These are phyloP conservation scores for Penicillium concentricum DNA, from an alignment of 2,329 filamentous ascomycete species.

Conservation along the genomic window DNA sequence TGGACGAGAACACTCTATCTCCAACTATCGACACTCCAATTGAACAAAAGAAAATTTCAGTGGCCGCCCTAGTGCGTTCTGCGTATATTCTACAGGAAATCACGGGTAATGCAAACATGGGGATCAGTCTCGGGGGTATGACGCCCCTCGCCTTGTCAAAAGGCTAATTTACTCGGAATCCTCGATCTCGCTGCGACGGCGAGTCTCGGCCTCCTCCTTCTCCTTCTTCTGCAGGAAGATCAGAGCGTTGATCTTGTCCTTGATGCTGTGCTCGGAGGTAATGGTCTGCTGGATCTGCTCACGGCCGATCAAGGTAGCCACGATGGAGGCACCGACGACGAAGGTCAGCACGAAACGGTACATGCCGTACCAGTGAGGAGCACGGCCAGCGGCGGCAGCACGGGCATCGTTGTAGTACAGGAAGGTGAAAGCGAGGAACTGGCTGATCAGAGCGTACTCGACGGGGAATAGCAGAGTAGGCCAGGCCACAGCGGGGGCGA, in stretches of 20 bases:
- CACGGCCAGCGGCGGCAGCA: constrained; percentile 72
- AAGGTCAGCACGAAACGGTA: constrained; percentile 93
- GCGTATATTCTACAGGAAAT: constrained; percentile 38
- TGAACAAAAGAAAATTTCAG: constrained; percentile 29
- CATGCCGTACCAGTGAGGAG: constrained; percentile 78
- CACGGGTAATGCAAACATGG: constrained; percentile 31
- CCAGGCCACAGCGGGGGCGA: constrained; percentile 81
- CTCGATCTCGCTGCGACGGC: constrained; percentile 31
- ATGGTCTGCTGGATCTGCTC: constrained; percentile 63
- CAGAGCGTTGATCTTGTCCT: constrained; percentile 55
- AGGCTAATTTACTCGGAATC: constrained; percentile 34
- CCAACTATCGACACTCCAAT: constrained; percentile 9
- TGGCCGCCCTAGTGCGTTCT: constrained; percentile 31
- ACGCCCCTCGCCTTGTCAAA: constrained; percentile 9
- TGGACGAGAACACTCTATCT: constrained; percentile 1
- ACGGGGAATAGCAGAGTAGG: constrained; percentile 81
- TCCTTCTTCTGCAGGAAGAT: constrained; percentile 49
- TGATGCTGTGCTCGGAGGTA: constrained; percentile 38
- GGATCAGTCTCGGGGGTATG: constrained; percentile 16
- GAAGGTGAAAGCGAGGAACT: constrained; percentile 80
- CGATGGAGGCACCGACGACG: constrained; percentile 78
- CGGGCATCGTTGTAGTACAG: constrained; percentile 82
- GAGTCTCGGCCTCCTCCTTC: constrained; percentile 45
- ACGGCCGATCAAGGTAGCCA: constrained; percentile 76
- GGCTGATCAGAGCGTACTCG: constrained; percentile 79